Evolutionary conservation across 2,329 filamentous ascomycete species (phyloP).

Genomic region (Lasiodiplodia sp.): DNA sequence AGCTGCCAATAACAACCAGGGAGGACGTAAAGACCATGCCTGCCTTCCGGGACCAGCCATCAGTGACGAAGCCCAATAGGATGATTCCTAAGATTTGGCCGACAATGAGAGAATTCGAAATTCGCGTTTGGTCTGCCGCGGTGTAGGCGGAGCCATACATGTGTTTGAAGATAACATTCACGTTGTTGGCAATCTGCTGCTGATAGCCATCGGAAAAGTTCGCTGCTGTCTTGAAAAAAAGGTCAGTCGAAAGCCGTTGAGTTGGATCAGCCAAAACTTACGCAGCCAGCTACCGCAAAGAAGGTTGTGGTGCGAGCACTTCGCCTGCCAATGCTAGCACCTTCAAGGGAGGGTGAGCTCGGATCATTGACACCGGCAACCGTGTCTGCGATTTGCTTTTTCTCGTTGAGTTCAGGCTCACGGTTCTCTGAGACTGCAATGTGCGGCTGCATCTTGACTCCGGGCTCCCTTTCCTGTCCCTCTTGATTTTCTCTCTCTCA

Average conservation of each 20-base stretch:
- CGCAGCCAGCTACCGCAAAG: slow-evolving; percentile 14
- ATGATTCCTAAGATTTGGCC: slow-evolving; percentile 45
- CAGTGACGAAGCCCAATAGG: slow-evolving; percentile 42
- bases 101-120: slow-evolving; percentile 42
- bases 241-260: neutral
- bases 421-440: neutral
- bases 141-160: slow-evolving; percentile 13
- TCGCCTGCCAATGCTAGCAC: neutral
- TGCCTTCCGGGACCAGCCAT: slow-evolving; percentile 43
- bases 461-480: neutral
- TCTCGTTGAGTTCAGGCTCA: neutral
- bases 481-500: too few species aligned
- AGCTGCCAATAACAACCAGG: slow-evolving; percentile 41
- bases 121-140: slow-evolving; percentile 12
- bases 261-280: neutral
- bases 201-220: slow-evolving; percentile 23
- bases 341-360: neutral
- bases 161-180: slow-evolving; percentile 20
- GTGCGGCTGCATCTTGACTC: neutral
- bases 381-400: neutral
- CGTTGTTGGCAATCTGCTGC: slow-evolving; percentile 12
- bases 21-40: slow-evolving; percentile 44
- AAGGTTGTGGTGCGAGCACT: slow-evolving; percentile 5
- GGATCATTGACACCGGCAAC: neutral
- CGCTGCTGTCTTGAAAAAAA: neutral